phyloP scores from a whole-genome alignment of 768 basidiomycete genomes.

The Lyophyllum atratum region DNA sequence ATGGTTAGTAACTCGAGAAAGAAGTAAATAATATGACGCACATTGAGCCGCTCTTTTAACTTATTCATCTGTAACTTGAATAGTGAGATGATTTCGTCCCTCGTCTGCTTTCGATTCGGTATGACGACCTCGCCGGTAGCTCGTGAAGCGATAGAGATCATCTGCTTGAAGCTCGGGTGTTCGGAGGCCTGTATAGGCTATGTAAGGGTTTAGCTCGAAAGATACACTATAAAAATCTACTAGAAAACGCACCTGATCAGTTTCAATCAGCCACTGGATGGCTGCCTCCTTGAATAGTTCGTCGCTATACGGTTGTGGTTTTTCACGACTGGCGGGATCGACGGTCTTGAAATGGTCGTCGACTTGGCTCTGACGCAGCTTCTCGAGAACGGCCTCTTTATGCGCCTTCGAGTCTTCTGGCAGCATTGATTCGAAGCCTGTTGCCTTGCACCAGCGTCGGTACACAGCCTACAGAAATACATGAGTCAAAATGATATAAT shows the following conservation, averaged over 20 bases:
- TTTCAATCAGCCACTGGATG: not conserved
- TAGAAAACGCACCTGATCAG: not conserved
- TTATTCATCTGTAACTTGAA: not conserved
- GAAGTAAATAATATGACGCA: not conserved
- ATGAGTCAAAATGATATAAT: too few species aligned
- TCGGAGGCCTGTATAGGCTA: not conserved
- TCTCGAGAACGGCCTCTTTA: not conserved
- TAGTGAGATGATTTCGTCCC: not conserved
- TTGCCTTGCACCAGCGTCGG: not conserved
- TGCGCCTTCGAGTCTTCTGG: not conserved
- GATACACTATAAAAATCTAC: too few species aligned
- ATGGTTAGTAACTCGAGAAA: not conserved
- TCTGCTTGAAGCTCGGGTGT: not conserved
- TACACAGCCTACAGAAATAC: not conserved
- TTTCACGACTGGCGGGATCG: not conserved
- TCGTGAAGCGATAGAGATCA: not conserved
- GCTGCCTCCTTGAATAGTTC: not conserved
- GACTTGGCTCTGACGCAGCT: not conserved
- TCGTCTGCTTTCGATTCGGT: not conserved
- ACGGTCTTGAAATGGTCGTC: not conserved
- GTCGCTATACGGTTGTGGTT: not conserved
- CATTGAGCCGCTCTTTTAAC: not conserved
- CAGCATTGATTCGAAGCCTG: not conserved
- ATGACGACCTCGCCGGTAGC: too few species aligned
- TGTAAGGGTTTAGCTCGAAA: not conserved